These are phyloP conservation scores for Calamus simplicifolius DNA, from an alignment of 176 grass and related monocot genomes.

Conservation along the genomic window DNA sequence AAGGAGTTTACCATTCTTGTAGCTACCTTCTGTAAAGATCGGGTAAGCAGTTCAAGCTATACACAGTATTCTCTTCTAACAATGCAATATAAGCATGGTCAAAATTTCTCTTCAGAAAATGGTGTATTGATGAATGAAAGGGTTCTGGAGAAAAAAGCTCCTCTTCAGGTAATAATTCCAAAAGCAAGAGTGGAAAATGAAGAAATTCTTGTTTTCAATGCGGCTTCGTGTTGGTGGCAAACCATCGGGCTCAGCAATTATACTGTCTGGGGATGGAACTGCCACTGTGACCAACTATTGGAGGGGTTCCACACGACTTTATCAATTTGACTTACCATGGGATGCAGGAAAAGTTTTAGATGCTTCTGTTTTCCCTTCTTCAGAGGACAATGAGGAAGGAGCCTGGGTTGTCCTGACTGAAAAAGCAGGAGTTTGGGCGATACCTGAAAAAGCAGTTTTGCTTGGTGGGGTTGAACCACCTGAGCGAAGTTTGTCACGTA, in stretches of 20 bases:
- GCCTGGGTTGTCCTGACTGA: slow-evolving; percentile 96
- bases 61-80: slow-evolving; percentile 90
- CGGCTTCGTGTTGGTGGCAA: slow-evolving; percentile 81
- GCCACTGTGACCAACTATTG: slow-evolving; percentile 83
- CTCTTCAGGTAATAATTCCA: slow-evolving; percentile 85
- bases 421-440: slow-evolving; percentile 86
- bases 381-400: slow-evolving; percentile 73
- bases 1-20: slow-evolving; percentile 86
- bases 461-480: slow-evolving; percentile 96
- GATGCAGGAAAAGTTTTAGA: slow-evolving; percentile 93
- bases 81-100: slow-evolving; percentile 66
- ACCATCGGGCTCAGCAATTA: slow-evolving; percentile 85
- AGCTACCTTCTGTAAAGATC: slow-evolving; percentile 98
- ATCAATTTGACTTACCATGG: slow-evolving; percentile 95
- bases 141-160: slow-evolving; percentile 97
- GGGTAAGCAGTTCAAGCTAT: slow-evolving; percentile 89
- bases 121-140: slow-evolving; percentile 40
- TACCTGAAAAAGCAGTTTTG: slow-evolving; percentile 97
- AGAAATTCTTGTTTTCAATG: slow-evolving; percentile 66
- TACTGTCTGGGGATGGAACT: slow-evolving; percentile 91
- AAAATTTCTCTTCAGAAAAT: slow-evolving; percentile 44
- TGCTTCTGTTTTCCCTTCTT: slow-evolving; percentile 74
- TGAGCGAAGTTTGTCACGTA: slow-evolving; percentile 92
- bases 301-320: slow-evolving; percentile 85
- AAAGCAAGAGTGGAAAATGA: slow-evolving; percentile 89